Base-by-base conservation (phyloP, 2,329 filamentous ascomycete species). In the Sporothrix phasma region DNA sequence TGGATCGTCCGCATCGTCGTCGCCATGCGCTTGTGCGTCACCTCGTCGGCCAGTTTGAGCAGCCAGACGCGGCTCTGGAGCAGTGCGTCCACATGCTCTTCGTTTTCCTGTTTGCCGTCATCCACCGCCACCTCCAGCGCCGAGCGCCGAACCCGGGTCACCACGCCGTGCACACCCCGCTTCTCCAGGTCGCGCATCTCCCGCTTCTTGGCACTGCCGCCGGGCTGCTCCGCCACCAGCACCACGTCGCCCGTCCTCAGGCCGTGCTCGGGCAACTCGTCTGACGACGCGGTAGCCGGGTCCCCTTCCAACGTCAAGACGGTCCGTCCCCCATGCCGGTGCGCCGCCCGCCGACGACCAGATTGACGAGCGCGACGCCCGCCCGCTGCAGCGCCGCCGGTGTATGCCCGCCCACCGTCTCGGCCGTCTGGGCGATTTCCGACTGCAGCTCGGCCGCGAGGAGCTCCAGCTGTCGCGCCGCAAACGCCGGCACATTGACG, bases 271-370 rank as follows among this genome's bases (percentile, higher is more conserved):
- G 87, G 86, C 22, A 93, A 77, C 67, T 54, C 60, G 11, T 34
- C 56, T 10, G 68, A 70, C 19, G 60, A 65, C 4, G 76, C 74
- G 3, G 83, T 80, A 1, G 97, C 93, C 0, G 85, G 79, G 17
- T 78, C 77, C 1, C 77, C 74, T 1, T 77, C 79, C 5, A 99
- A 84, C 74, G 97, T 92, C 3, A 97, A 78, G 1, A 99, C 88
- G 0, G 90, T 91, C 68, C 91, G 89, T n/a, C 94, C 94, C 92
- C 94, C 43, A 97, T 80, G 0, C 94, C 94, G 0, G 94, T 99
- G 34, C 92, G 87, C 72, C 89, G 89, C 19, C 88, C 87, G 11
- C 82, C 79, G 39, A 96, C 78, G 37, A 84, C 78, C 8, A 97
- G 84, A 74, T 92, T 93, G 17, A 86, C 84, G 70, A 94, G 80